Base-by-base conservation (phyloP, 306 rosid species). In the Begonia loranthoides region DNA sequence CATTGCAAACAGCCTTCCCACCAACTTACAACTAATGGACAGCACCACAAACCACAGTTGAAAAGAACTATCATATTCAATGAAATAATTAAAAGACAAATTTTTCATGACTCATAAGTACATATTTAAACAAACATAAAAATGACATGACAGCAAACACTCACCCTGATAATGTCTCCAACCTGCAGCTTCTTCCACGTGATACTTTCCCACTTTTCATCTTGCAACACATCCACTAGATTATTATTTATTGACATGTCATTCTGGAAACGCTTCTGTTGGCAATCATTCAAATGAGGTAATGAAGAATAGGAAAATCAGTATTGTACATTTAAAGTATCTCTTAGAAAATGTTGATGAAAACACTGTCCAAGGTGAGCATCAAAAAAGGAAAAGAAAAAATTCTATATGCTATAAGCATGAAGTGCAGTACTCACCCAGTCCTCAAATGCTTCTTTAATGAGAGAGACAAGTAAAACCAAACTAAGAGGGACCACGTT, bases 371-470 rank as follows among this genome's bases (percentile, higher is more conserved):
- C 36, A 28, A 28, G 36, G 36, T 1, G 36, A 28, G 36, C 36
- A 28, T 28, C 36, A 28, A 3, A 28, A 28, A 4, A 28, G 4
- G 36, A 28, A 28, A 28, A 28, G 9, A 7, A 28, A 56, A 66
- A 15, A 21, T 0, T 28, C 5, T 2, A 28, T 4, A 28, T 28
- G 36, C 36, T 28, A 28, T 28, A 28, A 28, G 36, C 36, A 61
- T 45, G 62, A 59, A 65, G 22, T 50, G 55, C 43, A 50, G 51
- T 34, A 69, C 94, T 83, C 68, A 87, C 96, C 92, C 87, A 87
- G 63, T 87, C 94, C 76, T 87, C 96, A 72, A 78, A 87, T 61
- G 96, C 96, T 74, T 87, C 96, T 73, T 87, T 87, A 21, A 80
- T 65, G 41, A 87, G 92, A 70, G 96, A 83, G 56, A 87, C 78